Evolutionary conservation across 106 monocot species (phyloP), one percentile per base, ranked within the genome.

Genomic region (Gastrodia elata): DNA sequence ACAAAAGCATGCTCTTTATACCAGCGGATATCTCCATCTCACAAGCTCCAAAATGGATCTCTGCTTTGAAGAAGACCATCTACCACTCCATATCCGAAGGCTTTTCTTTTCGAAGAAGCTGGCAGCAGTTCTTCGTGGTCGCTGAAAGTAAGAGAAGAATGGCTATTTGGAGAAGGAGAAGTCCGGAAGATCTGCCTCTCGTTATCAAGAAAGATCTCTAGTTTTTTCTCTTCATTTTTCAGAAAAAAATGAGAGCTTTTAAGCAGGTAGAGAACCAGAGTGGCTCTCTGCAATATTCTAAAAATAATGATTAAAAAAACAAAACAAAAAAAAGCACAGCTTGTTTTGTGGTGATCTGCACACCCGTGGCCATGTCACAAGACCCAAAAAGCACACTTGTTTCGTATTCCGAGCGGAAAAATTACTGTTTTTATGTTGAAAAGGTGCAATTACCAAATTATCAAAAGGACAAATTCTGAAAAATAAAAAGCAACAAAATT

Each of bases 1-100:
- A 77, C 25, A 69, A 69, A 41, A 69, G 7, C 67, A 67, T 40
- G 41, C 69, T 4, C 18, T 35, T 26, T 40, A 41, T 69, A 26
- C 11, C 38, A 40, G 22, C 69, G 13, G 37, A 67, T 18, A 20
- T 38, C n/a, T n/a, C n/a, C 67, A 67, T 67, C 61, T 2, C 4
- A 61, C 2, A 61, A 61, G 30, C 30, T 61, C 0, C 27, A 27
- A 61, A 30, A 61, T 30, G 61, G 13, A 27, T 61, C 32, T 61
- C 32, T n/a, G 67, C 32, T 61, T 61, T n/a, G 67, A 1, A 38
- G 37, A 67, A 14, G 28, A 26, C n/a, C n/a, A n/a, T 32, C 61
- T 61, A 61, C 28, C 61, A 28, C 4, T 61, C 37, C 37, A 38
- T 37, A 5, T 37, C n/a, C 64, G 14, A 67, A 37, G n/a, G 13